phyloP scores from a whole-genome alignment of 352 stramenopile species.

The Phytophthora syringae region DNA sequence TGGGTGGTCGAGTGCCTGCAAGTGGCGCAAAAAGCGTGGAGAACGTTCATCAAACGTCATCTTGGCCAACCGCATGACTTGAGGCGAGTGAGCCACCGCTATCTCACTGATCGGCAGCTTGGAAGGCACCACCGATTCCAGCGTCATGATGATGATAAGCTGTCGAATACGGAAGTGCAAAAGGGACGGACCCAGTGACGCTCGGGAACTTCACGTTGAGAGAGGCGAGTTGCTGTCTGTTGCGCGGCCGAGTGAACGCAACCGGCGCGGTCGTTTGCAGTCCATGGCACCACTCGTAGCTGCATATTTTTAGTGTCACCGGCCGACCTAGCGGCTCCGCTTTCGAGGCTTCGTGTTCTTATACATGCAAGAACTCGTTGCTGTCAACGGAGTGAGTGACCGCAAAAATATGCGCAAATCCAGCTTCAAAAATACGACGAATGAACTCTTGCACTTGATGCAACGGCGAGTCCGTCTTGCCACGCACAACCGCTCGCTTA shows the following conservation, averaged over 20 bases:
- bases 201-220: slow-evolving; percentile 13
- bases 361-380: slow-evolving; percentile 3
- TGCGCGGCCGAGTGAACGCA: background rate
- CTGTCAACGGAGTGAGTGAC: background rate
- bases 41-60: slow-evolving; percentile 29
- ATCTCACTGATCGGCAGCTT: slow-evolving; percentile 21
- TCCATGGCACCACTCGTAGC: background rate
- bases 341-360: slow-evolving; percentile 28
- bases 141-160: slow-evolving; percentile 13
- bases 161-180: slow-evolving; percentile 7
- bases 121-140: slow-evolving; percentile 15
- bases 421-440: slow-evolving; percentile 14
- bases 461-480: slow-evolving; percentile 15
- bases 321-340: background rate
- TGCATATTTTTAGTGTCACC: slow-evolving; percentile 29
- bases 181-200: background rate
- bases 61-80: slow-evolving; percentile 24
- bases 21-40: slow-evolving; percentile 34
- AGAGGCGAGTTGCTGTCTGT: slow-evolving; percentile 19
- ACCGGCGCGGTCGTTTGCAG: slow-evolving; percentile 3
- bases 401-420: slow-evolving; percentile 8
- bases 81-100: slow-evolving; percentile 11
- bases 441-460: background rate
- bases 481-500: slow-evolving; percentile 15
- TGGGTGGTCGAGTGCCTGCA: slow-evolving; percentile 31